A percentile compares a stretch with the other conserved stretches of the same genome.
Evolutionary conservation across 495 filamentous ascomycete species (phyloP).

Genomic region (Penicillium canariense): DNA sequence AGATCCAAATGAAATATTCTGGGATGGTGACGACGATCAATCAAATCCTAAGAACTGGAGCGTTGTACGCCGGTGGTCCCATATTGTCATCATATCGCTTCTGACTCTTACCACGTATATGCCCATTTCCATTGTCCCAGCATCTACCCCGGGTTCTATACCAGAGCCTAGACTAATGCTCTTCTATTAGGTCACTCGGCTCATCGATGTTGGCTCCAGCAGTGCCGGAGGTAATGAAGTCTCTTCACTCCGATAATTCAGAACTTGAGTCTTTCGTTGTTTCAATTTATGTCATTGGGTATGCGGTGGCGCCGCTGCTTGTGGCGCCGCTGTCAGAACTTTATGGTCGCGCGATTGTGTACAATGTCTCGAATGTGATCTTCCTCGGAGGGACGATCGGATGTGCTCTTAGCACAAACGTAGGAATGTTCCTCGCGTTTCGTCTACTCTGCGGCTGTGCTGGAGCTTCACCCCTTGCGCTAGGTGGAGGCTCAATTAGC

Average conservation of each 20-base stretch:
- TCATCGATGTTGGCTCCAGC: neutral
- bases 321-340: constrained; percentile 32
- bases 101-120: neutral
- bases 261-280: neutral
- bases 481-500: neutral
- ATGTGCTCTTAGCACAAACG: constrained; percentile 3
- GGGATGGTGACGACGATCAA: neutral
- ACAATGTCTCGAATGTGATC: constrained; percentile 29
- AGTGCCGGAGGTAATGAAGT: neutral
- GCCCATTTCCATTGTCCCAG: neutral
- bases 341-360: constrained; percentile 31
- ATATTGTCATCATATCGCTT: neutral
- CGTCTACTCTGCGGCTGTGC: neutral
- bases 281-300: neutral
- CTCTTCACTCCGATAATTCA: neutral
- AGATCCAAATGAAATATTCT: neutral
- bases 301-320: neutral
- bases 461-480: neutral
- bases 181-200: neutral
- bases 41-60: constrained; percentile 1
- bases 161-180: neutral
- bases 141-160: neutral
- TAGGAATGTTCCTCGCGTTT: neutral
- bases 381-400: constrained; percentile 35
- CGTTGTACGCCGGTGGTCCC: neutral